phyloP scores from a whole-genome alignment of 2,329 filamentous ascomycete genomes.

The Diaporthe nobilis region DNA sequence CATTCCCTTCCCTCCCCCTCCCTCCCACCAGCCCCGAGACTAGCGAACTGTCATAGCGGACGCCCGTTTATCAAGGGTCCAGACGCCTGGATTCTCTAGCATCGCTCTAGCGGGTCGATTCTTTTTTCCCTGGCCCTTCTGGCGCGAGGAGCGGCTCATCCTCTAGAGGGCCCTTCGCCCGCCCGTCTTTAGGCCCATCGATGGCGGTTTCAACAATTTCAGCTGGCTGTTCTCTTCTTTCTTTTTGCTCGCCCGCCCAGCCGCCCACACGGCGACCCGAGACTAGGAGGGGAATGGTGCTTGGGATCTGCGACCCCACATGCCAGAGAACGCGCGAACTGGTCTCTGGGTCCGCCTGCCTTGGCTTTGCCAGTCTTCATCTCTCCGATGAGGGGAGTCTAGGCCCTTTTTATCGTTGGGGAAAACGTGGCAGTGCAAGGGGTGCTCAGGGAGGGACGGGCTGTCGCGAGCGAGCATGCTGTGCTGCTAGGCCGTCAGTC shows the following conservation, averaged over 20 bases:
- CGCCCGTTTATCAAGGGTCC: conserved; percentile 28
- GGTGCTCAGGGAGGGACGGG: neutral
- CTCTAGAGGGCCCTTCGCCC: no score
- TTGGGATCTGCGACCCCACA: conserved; percentile 1
- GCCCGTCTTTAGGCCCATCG: neutral
- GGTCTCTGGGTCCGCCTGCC: conserved; percentile 5
- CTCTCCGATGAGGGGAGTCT: neutral
- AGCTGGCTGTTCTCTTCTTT: neutral
- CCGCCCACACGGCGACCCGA: conserved; percentile 20
- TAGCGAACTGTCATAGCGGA: conserved; percentile 25
- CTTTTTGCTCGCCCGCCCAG: neutral
- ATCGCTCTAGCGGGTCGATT: neutral
- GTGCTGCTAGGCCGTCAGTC: neutral
- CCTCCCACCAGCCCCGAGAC: neutral
- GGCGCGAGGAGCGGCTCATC: conserved; percentile 9
- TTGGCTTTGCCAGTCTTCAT: neutral
- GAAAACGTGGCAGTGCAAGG: conserved; percentile 25
- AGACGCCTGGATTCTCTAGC: conserved; percentile 14
- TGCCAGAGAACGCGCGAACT: conserved; percentile 8
- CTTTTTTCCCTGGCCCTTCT: neutral
- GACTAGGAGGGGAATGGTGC: conserved; percentile 7
- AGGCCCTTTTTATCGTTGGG: neutral
- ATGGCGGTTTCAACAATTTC: neutral
- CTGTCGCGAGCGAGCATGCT: neutral
- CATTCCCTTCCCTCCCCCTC: neutral